phyloP scores from a whole-genome alignment of 306 rosid species.

The Glycine soja region DNA sequence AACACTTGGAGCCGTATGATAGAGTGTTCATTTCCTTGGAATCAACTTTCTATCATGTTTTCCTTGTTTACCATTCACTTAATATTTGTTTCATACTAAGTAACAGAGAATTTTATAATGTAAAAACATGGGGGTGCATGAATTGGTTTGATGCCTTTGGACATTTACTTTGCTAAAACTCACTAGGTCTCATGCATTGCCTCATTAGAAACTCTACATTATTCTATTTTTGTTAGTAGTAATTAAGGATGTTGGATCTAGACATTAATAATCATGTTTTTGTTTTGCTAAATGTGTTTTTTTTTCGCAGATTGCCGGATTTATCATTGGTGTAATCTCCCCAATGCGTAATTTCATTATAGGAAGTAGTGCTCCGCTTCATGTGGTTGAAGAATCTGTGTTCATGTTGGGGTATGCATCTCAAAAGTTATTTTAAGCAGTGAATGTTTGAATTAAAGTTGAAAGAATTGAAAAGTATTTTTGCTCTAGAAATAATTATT shows the following conservation, averaged over 20 bases:
- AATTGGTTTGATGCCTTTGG: background rate
- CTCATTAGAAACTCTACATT: background rate
- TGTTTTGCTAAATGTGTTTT: background rate
- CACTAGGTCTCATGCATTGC: background rate
- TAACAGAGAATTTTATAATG: background rate
- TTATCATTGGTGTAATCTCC: slow-evolving; percentile 69
- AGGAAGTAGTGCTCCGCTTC: slow-evolving; percentile 73
- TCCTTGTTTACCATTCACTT: slow-evolving; percentile 20
- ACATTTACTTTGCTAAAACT: background rate
- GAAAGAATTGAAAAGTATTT: no score
- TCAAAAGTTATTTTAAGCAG: background rate
- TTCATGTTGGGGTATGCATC: slow-evolving; percentile 71
- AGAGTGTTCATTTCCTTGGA: background rate
- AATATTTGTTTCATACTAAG: background rate
- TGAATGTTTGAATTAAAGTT: background rate
- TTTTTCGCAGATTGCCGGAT: slow-evolving; percentile 63
- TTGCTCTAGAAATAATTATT: no score
- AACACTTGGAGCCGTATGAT: slow-evolving; percentile 77
- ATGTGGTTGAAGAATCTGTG: slow-evolving; percentile 74
- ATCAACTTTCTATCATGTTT: slow-evolving; percentile 27
- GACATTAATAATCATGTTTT: background rate
- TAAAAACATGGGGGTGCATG: background rate
- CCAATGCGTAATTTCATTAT: slow-evolving; percentile 56
- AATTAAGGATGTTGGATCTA: no score
- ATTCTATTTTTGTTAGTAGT: background rate